A percentile compares a stretch with the other conserved stretches of the same genome.
These are phyloP conservation scores for Diospyros lotus DNA, from an alignment of 148 eudicot genomes.

Conservation along the genomic window DNA sequence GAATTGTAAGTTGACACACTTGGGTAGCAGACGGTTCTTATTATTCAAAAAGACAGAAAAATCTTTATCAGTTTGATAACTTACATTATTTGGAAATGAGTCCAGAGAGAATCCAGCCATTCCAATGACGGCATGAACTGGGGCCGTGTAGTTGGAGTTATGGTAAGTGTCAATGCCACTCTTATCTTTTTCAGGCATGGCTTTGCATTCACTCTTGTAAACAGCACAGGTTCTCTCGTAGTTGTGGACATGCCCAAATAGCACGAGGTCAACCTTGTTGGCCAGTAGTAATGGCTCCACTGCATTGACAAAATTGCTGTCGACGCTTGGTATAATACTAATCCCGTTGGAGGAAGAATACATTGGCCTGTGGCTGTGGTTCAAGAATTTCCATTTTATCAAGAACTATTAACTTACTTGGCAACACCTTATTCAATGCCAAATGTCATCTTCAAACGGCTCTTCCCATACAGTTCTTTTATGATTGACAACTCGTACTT, in stretches of 20 bases:
- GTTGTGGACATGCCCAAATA: constrained; percentile 76
- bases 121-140: constrained; percentile 77
- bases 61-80: not conserved
- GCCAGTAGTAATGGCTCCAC: constrained; percentile 75
- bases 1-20: no score
- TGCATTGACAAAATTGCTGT: constrained; percentile 34
- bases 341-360: constrained; percentile 37
- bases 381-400: not conserved
- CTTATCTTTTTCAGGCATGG: constrained; percentile 56
- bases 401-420: no score
- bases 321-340: constrained; percentile 28
- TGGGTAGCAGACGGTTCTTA: no score
- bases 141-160: constrained; percentile 55
- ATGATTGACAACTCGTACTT: no score
- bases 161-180: constrained; percentile 58
- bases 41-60: not conserved
- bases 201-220: constrained; percentile 50
- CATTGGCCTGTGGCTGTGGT: constrained; percentile 83
- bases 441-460: no score
- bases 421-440: no score
- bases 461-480: no score
- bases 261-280: constrained; percentile 68
- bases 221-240: constrained; percentile 76
- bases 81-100: constrained; percentile 32
- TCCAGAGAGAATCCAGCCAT: constrained; percentile 89